Conservation (phyloP, 75 land plant species). For the Larix kaempferi region DNA sequence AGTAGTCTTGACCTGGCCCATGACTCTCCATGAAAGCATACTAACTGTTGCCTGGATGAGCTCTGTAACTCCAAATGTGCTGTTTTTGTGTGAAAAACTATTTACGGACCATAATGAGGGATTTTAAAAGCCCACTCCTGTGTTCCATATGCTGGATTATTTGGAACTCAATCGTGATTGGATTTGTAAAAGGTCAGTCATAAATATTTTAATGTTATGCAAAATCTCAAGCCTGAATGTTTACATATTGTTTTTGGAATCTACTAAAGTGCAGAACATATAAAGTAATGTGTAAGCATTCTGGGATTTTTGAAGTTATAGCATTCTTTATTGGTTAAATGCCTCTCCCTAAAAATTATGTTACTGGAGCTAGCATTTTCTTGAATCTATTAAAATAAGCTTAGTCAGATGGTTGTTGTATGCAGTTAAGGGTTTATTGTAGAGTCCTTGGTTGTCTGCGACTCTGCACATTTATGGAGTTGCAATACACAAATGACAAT, state of each 20-base stretch:
- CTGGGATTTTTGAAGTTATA: not conserved
- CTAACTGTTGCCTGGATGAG: not conserved
- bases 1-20: not conserved
- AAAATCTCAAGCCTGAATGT: not conserved
- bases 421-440: not conserved
- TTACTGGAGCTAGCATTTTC: not conserved
- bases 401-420: not conserved
- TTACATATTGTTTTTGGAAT: not conserved
- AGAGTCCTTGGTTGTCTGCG: not conserved
- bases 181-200: not conserved
- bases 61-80: not conserved
- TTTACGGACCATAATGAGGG: not conserved
- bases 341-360: not conserved
- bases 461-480: not conserved
- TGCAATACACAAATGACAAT: not conserved
- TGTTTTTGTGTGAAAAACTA: not conserved
- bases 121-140: not conserved
- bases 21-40: not conserved
- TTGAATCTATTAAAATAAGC: not conserved
- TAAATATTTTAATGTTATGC: not conserved
- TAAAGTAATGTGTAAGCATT: slow-evolving; percentile 2
- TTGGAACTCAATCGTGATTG: not conserved
- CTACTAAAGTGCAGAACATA: not conserved
- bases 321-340: not conserved
- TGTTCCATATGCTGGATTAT: not conserved